Evolutionary conservation across 495 filamentous ascomycete genomes (phyloP).

Genomic region (Penicillium atrosanguineum): DNA sequence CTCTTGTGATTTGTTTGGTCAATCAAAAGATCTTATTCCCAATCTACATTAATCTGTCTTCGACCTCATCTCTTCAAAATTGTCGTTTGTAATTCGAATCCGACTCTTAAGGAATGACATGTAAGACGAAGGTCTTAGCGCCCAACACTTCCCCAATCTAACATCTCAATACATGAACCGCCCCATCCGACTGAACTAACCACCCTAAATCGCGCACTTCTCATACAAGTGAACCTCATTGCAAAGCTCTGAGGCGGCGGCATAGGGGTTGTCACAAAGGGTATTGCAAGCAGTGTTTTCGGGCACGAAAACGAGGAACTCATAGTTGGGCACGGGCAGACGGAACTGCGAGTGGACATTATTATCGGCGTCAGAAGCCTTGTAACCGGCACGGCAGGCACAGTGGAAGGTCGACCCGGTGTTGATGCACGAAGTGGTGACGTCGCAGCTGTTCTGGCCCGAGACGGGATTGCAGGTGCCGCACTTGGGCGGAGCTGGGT

Average conservation of each 20-base stretch:
- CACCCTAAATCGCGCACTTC: conserved; percentile 28
- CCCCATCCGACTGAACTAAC: not conserved
- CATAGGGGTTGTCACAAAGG: conserved; percentile 37
- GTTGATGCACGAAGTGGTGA: conserved; percentile 51
- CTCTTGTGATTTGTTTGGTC: conserved; percentile 14
- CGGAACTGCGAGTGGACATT: conserved; percentile 39
- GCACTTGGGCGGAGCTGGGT: conserved; percentile 23
- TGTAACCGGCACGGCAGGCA: conserved; percentile 68
- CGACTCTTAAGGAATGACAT: conserved; percentile 3
- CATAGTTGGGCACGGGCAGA: conserved; percentile 37
- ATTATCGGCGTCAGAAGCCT: conserved; percentile 42
- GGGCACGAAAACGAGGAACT: conserved; percentile 44
- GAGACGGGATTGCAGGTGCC: conserved; percentile 45
- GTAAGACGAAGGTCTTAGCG: not conserved
- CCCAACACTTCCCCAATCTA: not conserved
- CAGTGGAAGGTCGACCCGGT: conserved; percentile 73
- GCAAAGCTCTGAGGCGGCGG: conserved; percentile 32
- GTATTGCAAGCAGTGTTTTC: conserved; percentile 38
- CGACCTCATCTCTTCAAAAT: not conserved
- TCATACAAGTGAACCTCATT: conserved; percentile 33
- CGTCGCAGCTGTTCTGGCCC: conserved; percentile 41
- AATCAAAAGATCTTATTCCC: conserved; percentile 22
- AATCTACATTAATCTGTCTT: conserved; percentile 8
- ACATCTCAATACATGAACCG: not conserved
- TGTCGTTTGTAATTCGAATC: not conserved